phyloP scores from a whole-genome alignment of 2,329 filamentous ascomycete genomes.

The Curvularia eragrostidis region DNA sequence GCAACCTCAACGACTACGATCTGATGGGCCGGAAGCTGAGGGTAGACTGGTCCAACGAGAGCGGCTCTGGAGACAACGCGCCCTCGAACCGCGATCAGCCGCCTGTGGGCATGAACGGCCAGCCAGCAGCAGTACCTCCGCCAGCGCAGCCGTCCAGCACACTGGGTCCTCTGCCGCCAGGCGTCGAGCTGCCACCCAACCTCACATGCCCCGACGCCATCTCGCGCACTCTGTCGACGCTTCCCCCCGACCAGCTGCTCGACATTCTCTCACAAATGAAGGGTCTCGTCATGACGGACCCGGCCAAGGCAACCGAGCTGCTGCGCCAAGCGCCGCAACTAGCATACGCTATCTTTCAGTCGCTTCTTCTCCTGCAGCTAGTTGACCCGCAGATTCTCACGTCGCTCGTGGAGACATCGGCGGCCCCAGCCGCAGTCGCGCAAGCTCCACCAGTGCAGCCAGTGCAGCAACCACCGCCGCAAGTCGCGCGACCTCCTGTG shows the following conservation, averaged over 20 bases:
- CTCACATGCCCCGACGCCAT: conserved; percentile 89
- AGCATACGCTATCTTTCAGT: conserved; percentile 93
- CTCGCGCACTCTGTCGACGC: conserved; percentile 83
- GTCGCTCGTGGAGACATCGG: conserved; percentile 72
- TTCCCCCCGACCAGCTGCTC: conserved; percentile 87
- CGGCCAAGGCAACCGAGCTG: conserved; percentile 82
- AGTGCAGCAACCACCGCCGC: conserved; percentile 45
- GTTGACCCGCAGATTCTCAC: conserved; percentile 84
- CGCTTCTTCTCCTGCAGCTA: conserved; percentile 88
- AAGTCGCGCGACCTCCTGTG: conserved; percentile 39
- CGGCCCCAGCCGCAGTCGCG: conserved; percentile 40
- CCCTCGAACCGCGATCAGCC: conserved; percentile 53
- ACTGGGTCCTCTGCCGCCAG: conserved; percentile 82
- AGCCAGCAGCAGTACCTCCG: conserved; percentile 48
- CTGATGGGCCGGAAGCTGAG: conserved; percentile 93
- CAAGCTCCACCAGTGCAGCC: conserved; percentile 50
- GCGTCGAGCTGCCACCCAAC: conserved; percentile 81
- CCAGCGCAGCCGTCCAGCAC: conserved; percentile 55
- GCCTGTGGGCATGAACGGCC: conserved; percentile 34
- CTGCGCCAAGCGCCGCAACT: conserved; percentile 90
- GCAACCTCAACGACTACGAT: conserved; percentile 94
- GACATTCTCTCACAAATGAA: conserved; percentile 97
- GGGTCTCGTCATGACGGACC: conserved; percentile 80
- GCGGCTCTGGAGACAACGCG: conserved; percentile 67
- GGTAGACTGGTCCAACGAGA: conserved; percentile 96